These are phyloP conservation scores for Mimosa bimucronata DNA, from an alignment of 306 rosid genomes.

Conservation along the genomic window DNA sequence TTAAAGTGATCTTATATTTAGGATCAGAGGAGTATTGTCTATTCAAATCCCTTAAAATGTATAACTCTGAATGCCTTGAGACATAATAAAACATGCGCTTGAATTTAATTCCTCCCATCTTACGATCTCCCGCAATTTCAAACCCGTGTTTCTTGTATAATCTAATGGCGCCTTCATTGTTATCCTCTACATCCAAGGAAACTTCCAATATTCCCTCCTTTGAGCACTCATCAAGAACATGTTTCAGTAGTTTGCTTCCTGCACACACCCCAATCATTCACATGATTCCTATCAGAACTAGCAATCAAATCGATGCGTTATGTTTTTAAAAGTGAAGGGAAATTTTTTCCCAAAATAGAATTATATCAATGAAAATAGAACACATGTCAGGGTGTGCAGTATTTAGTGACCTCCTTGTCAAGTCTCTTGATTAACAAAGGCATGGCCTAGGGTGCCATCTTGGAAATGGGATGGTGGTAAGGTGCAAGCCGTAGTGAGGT, in stretches of 20 bases:
- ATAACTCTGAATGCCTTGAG: not conserved
- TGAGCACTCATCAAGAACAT: slow-evolving; percentile 73
- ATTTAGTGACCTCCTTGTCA: too few relatives aligned
- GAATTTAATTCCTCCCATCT: not conserved
- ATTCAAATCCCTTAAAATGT: too few relatives aligned
- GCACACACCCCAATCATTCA: not conserved
- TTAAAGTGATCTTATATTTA: too few relatives aligned
- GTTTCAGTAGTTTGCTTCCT: slow-evolving; percentile 48
- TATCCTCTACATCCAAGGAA: slow-evolving; percentile 88
- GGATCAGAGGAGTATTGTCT: too few relatives aligned
- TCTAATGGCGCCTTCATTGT: slow-evolving; percentile 86
- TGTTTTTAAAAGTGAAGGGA: too few relatives aligned
- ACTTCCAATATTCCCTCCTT: slow-evolving; percentile 73
- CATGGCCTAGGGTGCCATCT: too few relatives aligned
- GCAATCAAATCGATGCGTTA: not conserved
- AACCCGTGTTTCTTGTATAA: slow-evolving; percentile 86
- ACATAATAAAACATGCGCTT: too few relatives aligned
- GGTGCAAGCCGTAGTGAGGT: slow-evolving; percentile 36
- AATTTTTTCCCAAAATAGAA: too few relatives aligned
- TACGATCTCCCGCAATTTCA: slow-evolving; percentile 33
- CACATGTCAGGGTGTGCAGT: too few relatives aligned
- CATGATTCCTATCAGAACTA: not conserved
- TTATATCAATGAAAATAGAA: too few relatives aligned
- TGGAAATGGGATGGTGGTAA: too few relatives aligned
- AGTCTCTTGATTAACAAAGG: too few relatives aligned